Conservation (phyloP, 768 basidiomycete species). For the Boletus edulis region DNA sequence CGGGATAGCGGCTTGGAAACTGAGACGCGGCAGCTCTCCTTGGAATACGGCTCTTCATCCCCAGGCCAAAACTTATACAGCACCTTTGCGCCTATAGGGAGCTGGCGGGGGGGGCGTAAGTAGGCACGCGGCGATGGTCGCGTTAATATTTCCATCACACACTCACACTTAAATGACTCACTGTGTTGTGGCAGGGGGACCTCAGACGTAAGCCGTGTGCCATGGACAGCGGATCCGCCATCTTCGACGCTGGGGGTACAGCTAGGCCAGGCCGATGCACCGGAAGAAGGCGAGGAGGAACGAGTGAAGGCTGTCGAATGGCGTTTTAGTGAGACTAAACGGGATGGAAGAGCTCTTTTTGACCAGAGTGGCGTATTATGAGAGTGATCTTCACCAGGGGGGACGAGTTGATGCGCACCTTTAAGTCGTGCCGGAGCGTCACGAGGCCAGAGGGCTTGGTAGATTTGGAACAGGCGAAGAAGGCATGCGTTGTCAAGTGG, state of each 20-base stretch:
- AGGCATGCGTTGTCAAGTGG: conserved; percentile 24
- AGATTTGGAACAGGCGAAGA: conserved; percentile 25
- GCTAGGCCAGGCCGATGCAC: conserved; percentile 5
- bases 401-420: no score
- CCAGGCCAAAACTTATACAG: conserved; percentile 32
- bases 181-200: conserved; percentile 2
- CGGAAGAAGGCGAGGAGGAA: conserved; percentile 17
- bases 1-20: conserved; percentile 13
- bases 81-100: conserved; percentile 27
- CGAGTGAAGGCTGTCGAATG: conserved; percentile 25
- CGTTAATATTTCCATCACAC: conserved; percentile 4
- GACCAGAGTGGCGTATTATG: conserved; percentile 24
- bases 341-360: conserved; percentile 28
- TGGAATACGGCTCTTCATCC: conserved; percentile 20
- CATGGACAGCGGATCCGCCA: conserved; percentile 21
- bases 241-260: conserved; percentile 16
- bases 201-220: neutral
- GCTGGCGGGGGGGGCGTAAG: conserved; percentile 12
- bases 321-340: conserved; percentile 24
- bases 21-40: conserved; percentile 16
- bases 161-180: conserved; percentile 13
- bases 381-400: conserved; percentile 30
- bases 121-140: neutral
- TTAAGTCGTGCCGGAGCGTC: conserved; percentile 27
- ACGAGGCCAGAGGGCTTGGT: conserved; percentile 26